Percentiles rank a stretch among this genome's conserved stretches.
phyloP scores from a whole-genome alignment of 2,329 filamentous ascomycete species.

The Clarireedia hainanense region DNA sequence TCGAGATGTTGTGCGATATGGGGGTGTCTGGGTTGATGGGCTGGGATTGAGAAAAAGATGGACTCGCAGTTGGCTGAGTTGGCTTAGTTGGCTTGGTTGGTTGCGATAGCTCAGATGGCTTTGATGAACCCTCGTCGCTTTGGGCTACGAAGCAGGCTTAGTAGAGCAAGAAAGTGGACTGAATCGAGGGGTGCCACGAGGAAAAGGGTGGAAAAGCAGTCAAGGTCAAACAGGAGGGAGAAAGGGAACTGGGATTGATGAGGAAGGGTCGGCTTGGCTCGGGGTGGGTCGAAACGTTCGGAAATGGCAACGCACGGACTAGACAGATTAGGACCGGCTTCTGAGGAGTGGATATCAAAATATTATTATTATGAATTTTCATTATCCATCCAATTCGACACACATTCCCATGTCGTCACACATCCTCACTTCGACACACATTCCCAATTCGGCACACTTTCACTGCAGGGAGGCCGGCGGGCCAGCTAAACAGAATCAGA shows the following conservation, averaged over 20 bases:
- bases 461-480: too few relatives aligned
- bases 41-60: background rate
- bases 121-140: conserved; percentile 1
- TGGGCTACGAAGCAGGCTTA: background rate
- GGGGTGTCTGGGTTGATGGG: background rate
- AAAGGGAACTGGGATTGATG: background rate
- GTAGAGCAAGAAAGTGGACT: too few relatives aligned
- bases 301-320: conserved; percentile 4
- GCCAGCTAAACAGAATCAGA: too few relatives aligned
- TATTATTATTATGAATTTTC: too few relatives aligned
- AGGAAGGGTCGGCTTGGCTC: background rate
- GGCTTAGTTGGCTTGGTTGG: too few relatives aligned
- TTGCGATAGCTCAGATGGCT: background rate
- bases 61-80: too few relatives aligned
- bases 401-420: too few relatives aligned
- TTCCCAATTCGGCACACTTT: too few relatives aligned
- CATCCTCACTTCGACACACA: too few relatives aligned
- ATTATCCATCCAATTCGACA: too few relatives aligned
- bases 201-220: background rate
- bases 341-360: too few relatives aligned
- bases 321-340: background rate
- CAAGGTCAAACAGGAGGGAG: background rate
- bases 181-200: conserved; percentile 10
- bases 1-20: background rate
- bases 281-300: conserved; percentile 2